Evolutionary conservation across 257 asterid species (phyloP).

Genomic region (Fraxinus anomala): DNA sequence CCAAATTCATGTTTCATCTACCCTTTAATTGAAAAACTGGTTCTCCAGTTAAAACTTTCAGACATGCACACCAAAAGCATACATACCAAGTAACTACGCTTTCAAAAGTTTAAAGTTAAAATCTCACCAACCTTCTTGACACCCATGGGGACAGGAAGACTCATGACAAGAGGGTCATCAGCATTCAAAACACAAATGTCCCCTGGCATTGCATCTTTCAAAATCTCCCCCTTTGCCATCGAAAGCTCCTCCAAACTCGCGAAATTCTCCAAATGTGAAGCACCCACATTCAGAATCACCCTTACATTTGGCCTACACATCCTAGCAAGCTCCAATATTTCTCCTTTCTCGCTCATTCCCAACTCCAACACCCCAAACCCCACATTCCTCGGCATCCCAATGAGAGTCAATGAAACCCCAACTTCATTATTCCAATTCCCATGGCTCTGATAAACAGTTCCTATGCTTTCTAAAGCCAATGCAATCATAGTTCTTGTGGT

Average conservation of each 20-base stretch:
- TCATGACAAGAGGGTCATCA: constrained; percentile 42
- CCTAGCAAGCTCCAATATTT: constrained; percentile 36
- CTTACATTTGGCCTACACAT: constrained; percentile 38
- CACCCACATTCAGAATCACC: constrained; percentile 39
- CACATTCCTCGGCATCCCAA: constrained; percentile 32
- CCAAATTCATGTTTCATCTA: too few species aligned
- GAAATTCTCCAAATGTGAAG: constrained; percentile 41
- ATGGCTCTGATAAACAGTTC: constrained; percentile 30
- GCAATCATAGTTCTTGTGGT: constrained; percentile 36
- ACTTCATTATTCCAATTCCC: constrained; percentile 38
- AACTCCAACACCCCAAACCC: constrained; percentile 39
- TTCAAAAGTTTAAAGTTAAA: not conserved
- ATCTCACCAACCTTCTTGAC: constrained; percentile 29
- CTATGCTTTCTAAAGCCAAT: constrained; percentile 30
- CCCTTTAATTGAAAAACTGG: too few species aligned
- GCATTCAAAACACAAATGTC: constrained; percentile 43
- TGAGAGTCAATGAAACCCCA: constrained; percentile 37
- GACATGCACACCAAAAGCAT: not conserved
- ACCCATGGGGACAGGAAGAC: constrained; percentile 32
- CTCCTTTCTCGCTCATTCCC: constrained; percentile 42
- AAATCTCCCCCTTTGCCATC: constrained; percentile 41
- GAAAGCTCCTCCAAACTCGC: constrained; percentile 34
- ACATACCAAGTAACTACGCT: not conserved
- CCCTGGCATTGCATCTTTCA: constrained; percentile 35
- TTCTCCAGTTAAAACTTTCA: too few species aligned